Evolutionary conservation across 495 filamentous ascomycete genomes (phyloP), one percentile per base, ranked within the genome.

Genomic region (Trichodelitschia bisporula): DNA sequence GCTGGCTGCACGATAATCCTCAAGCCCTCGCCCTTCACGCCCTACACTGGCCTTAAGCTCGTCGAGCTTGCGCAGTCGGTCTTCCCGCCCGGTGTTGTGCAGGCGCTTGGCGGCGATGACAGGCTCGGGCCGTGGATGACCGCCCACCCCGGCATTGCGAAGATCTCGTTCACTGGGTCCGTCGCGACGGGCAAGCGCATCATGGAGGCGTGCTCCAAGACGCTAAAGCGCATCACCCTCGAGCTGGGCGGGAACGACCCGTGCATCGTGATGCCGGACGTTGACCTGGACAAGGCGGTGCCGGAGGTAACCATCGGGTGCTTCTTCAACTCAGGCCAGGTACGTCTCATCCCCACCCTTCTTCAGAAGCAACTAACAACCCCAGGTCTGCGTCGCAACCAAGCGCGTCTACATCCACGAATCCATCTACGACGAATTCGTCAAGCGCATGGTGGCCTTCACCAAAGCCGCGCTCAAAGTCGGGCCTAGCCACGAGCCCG

Each of bases 401-500:
- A 76, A 76, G 46, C 59, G 72, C 3, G 53, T 77, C 35, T 76
- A 75, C 42, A 60, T 77, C 14, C 72, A 76, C 49, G 60, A 73
- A 38, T 50, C 48, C 10, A 67, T 76, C 38, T 76, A 74, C 48
- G 58, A 69, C 19, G 42, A 51, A 25, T 76, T 77, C 48, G 43
- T 67, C 4, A 43, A 54, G 6, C 49, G 49, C 4, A 49, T 76
- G 34, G 52, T 69, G 18, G 41, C 57, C 10, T 65, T 63, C 40
- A 59, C 65, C 10, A 59, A 65, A 42, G 42, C 33, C 11, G 54
- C 6, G n/a, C 14, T 63, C 30, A 50, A 47, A 32, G 43, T 47
- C 20, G 50, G 50, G 4, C 4, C 14, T 15, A 36, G 30, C 10
- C 38, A 46, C 8, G 47, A 47, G 20, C 42, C 41, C 9, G 45